Percentiles rank a stretch among this genome's conserved stretches.
These are phyloP conservation scores for Saururus chinensis DNA, from an alignment of 164 flowering plant species.

Conservation along the genomic window DNA sequence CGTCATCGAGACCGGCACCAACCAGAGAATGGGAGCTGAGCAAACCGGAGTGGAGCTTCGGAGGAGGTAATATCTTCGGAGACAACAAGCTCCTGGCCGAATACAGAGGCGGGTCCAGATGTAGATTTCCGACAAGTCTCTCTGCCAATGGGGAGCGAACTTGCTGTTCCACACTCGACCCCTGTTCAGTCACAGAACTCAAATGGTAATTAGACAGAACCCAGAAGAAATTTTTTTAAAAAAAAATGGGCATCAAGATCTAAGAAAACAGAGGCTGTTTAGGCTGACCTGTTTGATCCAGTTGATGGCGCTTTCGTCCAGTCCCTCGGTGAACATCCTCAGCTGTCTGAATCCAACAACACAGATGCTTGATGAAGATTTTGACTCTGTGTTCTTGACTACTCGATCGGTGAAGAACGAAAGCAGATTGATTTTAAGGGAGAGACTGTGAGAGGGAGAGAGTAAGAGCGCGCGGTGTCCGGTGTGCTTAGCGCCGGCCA, in stretches of 20 bases:
- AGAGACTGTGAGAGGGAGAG: constrained; percentile 1
- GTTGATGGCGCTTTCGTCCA: constrained; percentile 59
- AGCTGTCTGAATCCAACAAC: neutral
- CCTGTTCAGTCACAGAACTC: constrained; percentile 18
- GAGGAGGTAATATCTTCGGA: constrained; percentile 48
- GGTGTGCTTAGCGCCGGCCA: neutral
- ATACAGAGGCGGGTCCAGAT: constrained; percentile 24
- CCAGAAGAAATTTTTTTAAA: no score
- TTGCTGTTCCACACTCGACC: constrained; percentile 25
- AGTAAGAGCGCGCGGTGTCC: neutral
- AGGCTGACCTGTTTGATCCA: constrained; percentile 65
- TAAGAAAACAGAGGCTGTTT: no score
- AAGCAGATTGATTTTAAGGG: neutral
- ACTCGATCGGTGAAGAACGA: neutral
- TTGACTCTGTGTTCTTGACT: neutral
- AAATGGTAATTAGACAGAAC: neutral
- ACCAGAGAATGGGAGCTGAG: constrained; percentile 15
- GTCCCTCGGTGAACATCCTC: constrained; percentile 69
- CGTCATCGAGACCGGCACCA: constrained; percentile 16
- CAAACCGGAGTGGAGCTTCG: constrained; percentile 49
- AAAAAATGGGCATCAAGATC: neutral
- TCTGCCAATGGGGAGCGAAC: constrained; percentile 39
- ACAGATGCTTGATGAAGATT: neutral
- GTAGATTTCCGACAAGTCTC: constrained; percentile 16
- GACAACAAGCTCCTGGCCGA: constrained; percentile 17